Evolutionary conservation across 2,329 filamentous ascomycete genomes (phyloP).

Genomic region (Fusarium humuli): DNA sequence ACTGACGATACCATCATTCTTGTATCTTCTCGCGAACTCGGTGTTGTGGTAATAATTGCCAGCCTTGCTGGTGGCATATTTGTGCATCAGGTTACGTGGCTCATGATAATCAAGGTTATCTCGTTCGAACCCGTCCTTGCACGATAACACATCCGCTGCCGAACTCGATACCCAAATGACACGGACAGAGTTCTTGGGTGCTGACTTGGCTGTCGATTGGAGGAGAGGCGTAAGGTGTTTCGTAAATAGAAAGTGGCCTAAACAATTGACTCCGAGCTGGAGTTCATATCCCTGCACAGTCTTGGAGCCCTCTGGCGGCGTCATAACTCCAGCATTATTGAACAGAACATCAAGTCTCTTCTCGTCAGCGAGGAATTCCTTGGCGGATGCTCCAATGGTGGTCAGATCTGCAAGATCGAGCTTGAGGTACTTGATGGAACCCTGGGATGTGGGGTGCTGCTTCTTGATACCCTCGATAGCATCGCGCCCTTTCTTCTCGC

Average conservation of each 20-base stretch:
- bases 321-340: constrained; percentile 61
- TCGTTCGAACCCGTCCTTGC: constrained; percentile 42
- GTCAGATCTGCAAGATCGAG: constrained; percentile 59
- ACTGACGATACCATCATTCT: constrained; percentile 47
- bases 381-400: constrained; percentile 50
- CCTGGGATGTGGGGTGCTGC: constrained; percentile 51
- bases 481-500: constrained; percentile 55
- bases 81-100: constrained; percentile 36
- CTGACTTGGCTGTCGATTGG: constrained; percentile 49
- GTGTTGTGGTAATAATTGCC: constrained; percentile 49
- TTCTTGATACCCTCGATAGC: constrained; percentile 60
- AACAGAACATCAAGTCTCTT: constrained; percentile 55
- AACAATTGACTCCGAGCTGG: constrained; percentile 56
- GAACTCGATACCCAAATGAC: constrained; percentile 51
- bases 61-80: constrained; percentile 50
- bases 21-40: constrained; percentile 47
- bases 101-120: constrained; percentile 47
- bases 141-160: constrained; percentile 44
- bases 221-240: constrained; percentile 54
- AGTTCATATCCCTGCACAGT: constrained; percentile 58
- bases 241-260: constrained; percentile 57
- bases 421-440: constrained; percentile 57
- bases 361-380: constrained; percentile 49
- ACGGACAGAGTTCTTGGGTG: constrained; percentile 47
- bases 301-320: constrained; percentile 54